A percentile compares a stretch with the other conserved stretches of the same genome.
Conservation (phyloP, 1,139 yeast genomes). For the Pichia sorboxylosa region DNA sequence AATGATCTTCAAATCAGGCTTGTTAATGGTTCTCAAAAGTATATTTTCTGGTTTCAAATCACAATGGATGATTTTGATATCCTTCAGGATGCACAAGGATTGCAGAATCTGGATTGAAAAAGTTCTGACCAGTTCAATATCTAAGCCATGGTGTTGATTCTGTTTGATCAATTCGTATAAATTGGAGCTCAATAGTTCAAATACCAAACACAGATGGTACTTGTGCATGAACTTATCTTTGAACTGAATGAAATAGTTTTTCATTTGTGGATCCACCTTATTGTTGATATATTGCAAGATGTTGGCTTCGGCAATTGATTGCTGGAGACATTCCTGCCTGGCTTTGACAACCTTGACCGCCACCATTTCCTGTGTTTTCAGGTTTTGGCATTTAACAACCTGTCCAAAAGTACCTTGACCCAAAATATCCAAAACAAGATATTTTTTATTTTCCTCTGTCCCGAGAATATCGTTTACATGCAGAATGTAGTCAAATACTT, state of each 20-base stretch:
- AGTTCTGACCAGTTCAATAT: conserved; percentile 65
- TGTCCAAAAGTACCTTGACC: conserved; percentile 99
- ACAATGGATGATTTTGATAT: conserved; percentile 82
- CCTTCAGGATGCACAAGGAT: conserved; percentile 68
- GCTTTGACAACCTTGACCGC: conserved; percentile 94
- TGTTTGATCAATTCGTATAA: conserved; percentile 85
- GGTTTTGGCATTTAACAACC: conserved; percentile 92
- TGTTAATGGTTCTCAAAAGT: conserved; percentile 66
- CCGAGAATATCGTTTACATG: conserved; percentile 93
- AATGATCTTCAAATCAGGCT: conserved; percentile 81
- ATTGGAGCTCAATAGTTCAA: conserved; percentile 80
- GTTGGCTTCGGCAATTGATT: conserved; percentile 82
- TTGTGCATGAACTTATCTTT: conserved; percentile 87
- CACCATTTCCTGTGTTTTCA: conserved; percentile 75
- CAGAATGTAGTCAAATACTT: conserved; percentile 78
- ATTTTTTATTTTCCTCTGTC: conserved; percentile 73
- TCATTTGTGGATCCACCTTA: conserved; percentile 55
- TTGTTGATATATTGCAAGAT: conserved; percentile 71
- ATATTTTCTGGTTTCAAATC: conserved; percentile 96
- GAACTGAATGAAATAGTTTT: conserved; percentile 65
- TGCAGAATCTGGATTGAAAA: conserved; percentile 75
- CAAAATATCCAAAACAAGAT: conserved; percentile 75
- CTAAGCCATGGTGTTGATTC: conserved; percentile 86
- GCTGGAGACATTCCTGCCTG: conserved; percentile 83
- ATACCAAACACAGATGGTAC: conserved; percentile 84